Evolutionary conservation across 2,329 filamentous ascomycete genomes (phyloP).

Genomic region (Phialophora tarda): DNA sequence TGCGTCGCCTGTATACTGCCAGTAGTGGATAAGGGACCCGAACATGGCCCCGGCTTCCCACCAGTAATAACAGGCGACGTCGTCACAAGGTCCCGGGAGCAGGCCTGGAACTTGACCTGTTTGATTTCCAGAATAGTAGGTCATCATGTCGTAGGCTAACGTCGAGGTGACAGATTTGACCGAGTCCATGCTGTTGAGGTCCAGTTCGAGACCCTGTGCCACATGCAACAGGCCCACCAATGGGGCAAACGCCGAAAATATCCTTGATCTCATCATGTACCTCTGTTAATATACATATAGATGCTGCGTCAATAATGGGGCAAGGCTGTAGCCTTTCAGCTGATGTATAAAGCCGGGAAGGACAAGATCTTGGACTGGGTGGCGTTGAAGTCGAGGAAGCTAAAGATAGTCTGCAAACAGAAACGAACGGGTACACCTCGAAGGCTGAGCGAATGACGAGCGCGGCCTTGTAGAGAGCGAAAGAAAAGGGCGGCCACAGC

Average conservation of each 20-base stretch:
- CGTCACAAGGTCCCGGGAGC: conserved; percentile 42
- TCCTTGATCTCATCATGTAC: conserved; percentile 28
- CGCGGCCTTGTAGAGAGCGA: neutral
- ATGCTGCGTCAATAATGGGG: neutral
- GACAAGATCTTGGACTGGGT: neutral
- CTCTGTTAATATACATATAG: neutral
- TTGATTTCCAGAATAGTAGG: conserved; percentile 45
- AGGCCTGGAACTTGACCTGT: conserved; percentile 44
- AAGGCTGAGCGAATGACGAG: neutral
- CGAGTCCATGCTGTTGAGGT: conserved; percentile 41
- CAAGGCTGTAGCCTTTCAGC: neutral
- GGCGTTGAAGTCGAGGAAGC: neutral
- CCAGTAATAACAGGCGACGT: conserved; percentile 44
- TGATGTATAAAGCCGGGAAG: neutral
- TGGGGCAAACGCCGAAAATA: conserved; percentile 28
- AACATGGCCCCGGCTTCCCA: conserved; percentile 49
- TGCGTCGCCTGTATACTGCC: conserved; percentile 50
- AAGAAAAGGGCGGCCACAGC: neutral
- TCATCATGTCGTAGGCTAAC: conserved; percentile 44
- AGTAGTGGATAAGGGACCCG: conserved; percentile 49
- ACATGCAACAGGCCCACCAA: conserved; percentile 36
- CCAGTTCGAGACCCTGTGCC: conserved; percentile 28
- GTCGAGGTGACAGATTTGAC: conserved; percentile 44
- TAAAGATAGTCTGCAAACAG: neutral
- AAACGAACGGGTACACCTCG: neutral